A percentile compares a stretch with the other conserved stretches of the same genome.
These are phyloP conservation scores for Rhizoctonia solani DNA, from an alignment of 1,284 basidiomycete genomes.

Conservation along the genomic window DNA sequence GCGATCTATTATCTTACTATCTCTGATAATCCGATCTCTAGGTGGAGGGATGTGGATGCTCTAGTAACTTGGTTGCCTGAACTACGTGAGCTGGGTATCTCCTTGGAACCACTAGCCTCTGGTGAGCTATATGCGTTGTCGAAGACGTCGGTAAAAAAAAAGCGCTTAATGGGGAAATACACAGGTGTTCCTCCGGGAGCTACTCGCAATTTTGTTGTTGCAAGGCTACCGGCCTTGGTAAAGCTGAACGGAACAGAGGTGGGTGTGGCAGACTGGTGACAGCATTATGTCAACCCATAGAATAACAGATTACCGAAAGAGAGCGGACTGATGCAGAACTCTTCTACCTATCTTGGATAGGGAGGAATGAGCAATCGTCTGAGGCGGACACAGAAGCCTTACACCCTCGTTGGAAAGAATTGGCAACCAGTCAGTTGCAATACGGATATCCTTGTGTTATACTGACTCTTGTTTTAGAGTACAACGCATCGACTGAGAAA, in stretches of 20 bases:
- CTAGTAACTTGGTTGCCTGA: slow-evolving; percentile 67
- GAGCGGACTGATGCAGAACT: slow-evolving; percentile 87
- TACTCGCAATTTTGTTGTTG: slow-evolving; percentile 69
- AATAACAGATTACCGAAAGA: slow-evolving; percentile 61
- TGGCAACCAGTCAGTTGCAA: slow-evolving; percentile 66
- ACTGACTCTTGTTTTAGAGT: slow-evolving; percentile 51
- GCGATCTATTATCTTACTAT: slow-evolving; percentile 64
- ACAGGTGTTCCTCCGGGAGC: slow-evolving; percentile 42
- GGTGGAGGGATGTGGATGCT: slow-evolving; percentile 73
- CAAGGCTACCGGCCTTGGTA: slow-evolving; percentile 66
- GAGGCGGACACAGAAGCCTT: slow-evolving; percentile 50
- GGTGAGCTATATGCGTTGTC: neutral
- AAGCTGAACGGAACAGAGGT: slow-evolving; percentile 72
- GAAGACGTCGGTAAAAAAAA: neutral
- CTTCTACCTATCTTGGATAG: slow-evolving; percentile 74
- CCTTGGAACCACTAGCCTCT: slow-evolving; percentile 61
- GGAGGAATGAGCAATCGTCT: slow-evolving; percentile 51
- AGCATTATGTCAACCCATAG: neutral
- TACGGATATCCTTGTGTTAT: too few species aligned
- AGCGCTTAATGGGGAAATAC: slow-evolving; percentile 23
- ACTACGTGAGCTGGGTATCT: slow-evolving; percentile 61
- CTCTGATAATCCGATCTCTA: slow-evolving; percentile 60
- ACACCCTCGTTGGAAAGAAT: slow-evolving; percentile 65
- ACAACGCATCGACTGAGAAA: slow-evolving; percentile 59
- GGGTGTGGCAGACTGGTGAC: slow-evolving; percentile 41